Conservation (phyloP, 2,329 filamentous ascomycete species). For the Fusarium sp. region DNA sequence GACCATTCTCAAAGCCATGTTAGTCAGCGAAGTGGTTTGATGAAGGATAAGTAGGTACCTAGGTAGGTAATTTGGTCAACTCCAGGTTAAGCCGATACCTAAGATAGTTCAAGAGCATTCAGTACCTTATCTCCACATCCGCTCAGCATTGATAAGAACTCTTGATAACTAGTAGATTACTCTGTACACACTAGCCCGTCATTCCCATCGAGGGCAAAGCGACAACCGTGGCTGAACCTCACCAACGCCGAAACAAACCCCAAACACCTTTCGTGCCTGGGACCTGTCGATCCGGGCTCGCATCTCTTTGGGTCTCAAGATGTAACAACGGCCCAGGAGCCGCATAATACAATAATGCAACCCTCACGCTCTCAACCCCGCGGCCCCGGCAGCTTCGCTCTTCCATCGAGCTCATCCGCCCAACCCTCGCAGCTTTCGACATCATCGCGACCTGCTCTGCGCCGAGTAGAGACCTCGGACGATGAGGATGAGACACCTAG, state of each 20-base stretch:
- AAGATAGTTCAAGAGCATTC: background rate
- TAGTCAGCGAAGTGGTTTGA: constrained; percentile 15
- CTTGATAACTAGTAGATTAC: background rate
- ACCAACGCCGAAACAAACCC: background rate
- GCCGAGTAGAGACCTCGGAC: constrained; percentile 44
- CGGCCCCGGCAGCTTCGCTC: constrained; percentile 65
- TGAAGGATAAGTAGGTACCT: background rate
- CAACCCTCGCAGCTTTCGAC: constrained; percentile 41
- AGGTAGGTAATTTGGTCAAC: background rate
- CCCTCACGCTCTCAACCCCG: constrained; percentile 55
- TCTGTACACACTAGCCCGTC: background rate
- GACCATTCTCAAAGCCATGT: background rate
- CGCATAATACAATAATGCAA: constrained; percentile 54
- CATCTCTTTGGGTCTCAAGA: constrained; percentile 45
- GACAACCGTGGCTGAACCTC: background rate
- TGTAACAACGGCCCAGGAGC: constrained; percentile 49
- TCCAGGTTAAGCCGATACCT: background rate
- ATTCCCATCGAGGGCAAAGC: background rate
- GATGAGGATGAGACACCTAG: constrained; percentile 37
- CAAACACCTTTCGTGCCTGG: background rate
- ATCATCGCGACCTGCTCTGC: constrained; percentile 46
- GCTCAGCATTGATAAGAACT: constrained; percentile 16
- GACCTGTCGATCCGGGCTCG: constrained; percentile 1
- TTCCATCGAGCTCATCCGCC: constrained; percentile 51
- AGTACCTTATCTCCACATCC: background rate